A percentile compares a stretch with the other conserved stretches of the same genome.
Conservation (phyloP, 768 basidiomycete species). For the Tulasnella sp. region DNA sequence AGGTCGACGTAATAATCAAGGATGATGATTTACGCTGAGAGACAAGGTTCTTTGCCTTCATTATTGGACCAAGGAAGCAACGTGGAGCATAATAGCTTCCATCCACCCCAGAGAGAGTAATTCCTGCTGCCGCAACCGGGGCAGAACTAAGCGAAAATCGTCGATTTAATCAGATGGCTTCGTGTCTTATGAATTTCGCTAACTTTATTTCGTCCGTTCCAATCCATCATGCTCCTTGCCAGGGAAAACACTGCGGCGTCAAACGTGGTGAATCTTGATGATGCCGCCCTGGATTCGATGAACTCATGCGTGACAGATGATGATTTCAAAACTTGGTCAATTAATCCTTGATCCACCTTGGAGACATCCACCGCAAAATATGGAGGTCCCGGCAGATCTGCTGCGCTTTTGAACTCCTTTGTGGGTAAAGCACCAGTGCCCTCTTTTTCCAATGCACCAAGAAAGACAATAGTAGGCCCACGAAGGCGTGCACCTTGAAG, state of each 20-base stretch:
- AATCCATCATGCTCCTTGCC: constrained; percentile 75
- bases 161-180: neutral
- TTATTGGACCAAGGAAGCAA: constrained; percentile 64
- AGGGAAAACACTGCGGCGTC: constrained; percentile 65
- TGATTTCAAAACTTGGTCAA: constrained; percentile 24
- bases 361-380: constrained; percentile 75
- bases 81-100: constrained; percentile 77
- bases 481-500: constrained; percentile 48
- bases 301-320: constrained; percentile 29
- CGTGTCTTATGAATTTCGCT: constrained; percentile 14
- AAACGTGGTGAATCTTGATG: constrained; percentile 44
- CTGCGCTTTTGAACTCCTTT: constrained; percentile 43
- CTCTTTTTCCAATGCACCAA: constrained; percentile 58
- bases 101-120: constrained; percentile 87
- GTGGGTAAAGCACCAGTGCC: constrained; percentile 44
- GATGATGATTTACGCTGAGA: constrained; percentile 44
- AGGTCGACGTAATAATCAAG: constrained; percentile 2
- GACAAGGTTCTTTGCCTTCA: constrained; percentile 49
- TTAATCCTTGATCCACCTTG: constrained; percentile 26
- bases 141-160: constrained; percentile 51
- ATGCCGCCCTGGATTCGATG: constrained; percentile 47
- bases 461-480: constrained; percentile 55
- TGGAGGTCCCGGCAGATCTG: constrained; percentile 62
- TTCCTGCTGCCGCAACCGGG: constrained; percentile 70
- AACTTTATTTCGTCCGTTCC: constrained; percentile 84